Conservation (phyloP, 306 rosid species). For the Medicago lupulina region DNA sequence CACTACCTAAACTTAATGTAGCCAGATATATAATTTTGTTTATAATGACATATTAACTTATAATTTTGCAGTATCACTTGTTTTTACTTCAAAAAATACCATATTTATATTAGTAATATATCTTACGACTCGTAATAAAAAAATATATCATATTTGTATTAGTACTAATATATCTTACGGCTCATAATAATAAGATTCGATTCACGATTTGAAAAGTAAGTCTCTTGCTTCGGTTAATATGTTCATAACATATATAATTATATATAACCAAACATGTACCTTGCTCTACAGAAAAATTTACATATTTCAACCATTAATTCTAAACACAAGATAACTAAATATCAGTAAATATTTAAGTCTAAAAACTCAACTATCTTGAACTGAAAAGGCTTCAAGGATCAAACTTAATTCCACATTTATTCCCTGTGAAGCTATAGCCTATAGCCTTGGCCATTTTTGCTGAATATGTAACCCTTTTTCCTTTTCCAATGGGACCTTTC, state of each 20-base stretch:
- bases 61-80: no score
- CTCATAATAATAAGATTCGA: background rate
- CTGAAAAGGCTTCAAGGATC: conserved; percentile 31
- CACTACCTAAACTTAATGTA: no score
- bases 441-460: conserved; percentile 9
- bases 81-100: no score
- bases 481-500: conserved; percentile 5
- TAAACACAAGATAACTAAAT: conserved; percentile 33
- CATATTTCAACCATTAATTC: conserved; percentile 9
- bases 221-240: background rate
- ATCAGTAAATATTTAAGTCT: conserved; percentile 12
- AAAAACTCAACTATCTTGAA: conserved; percentile 20
- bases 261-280: conserved; percentile 30
- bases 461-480: conserved; percentile 20
- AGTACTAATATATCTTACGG: background rate
- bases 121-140: background rate
- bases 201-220: no score
- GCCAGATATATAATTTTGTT: no score
- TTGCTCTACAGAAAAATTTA: conserved; percentile 24
- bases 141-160: no score
- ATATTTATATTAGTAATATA: no score
- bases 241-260: conserved; percentile 14
- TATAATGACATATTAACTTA: no score
- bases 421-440: conserved; percentile 8
- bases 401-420: conserved; percentile 29